Evolutionary conservation across 768 basidiomycete genomes (phyloP), one percentile per base, ranked within the genome.

Genomic region (Mycena polygramma): DNA sequence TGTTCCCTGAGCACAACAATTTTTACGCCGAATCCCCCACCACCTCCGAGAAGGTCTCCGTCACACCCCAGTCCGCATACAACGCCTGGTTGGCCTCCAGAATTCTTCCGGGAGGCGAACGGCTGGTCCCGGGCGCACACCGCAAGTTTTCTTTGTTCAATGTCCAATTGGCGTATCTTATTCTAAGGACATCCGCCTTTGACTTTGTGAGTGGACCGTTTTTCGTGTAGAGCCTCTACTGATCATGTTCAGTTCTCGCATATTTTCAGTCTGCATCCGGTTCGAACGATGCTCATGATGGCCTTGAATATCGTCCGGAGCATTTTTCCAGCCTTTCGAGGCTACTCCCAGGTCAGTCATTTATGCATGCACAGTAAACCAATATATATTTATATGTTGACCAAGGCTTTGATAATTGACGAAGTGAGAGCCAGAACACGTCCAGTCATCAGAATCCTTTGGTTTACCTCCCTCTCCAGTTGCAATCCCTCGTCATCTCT

Each of bases 301-400:
- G 65, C 85, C 68, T 81, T 94, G 73, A 92, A 94, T 78, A 80
- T 94, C 60, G 74, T 91, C 67, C 88, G 92, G 73, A 94, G 93
- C 70, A 81, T 92, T 68, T 90, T 94, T 76, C 94, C 94, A 43
- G 94, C 93, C 13, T 92, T 92, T 79, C 88, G 92, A 81, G 91
- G 92, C 70, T 95, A 94, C 83, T 94, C 94, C 11, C 94, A 95
- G 81, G 87, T 87, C 17, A 11, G 55, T 51, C 60, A 43, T 63
- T 39, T 30, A 30, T 30, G 45, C 57, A 61, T 45, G 72, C 61
- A 30, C 58, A 49, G 61, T 67, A 62, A 59, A 41, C 66, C 41
- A 13, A 43, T 2, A 43, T 74, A 66, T 73, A 76, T 30, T 30
- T 30, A 60, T 64, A 59, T 74, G 60, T 58, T 64, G 48, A 30